Evolutionary conservation across 1,284 basidiomycete genomes (phyloP), one percentile per base, ranked within the genome.

Genomic region (Pseudozyma sp.): DNA sequence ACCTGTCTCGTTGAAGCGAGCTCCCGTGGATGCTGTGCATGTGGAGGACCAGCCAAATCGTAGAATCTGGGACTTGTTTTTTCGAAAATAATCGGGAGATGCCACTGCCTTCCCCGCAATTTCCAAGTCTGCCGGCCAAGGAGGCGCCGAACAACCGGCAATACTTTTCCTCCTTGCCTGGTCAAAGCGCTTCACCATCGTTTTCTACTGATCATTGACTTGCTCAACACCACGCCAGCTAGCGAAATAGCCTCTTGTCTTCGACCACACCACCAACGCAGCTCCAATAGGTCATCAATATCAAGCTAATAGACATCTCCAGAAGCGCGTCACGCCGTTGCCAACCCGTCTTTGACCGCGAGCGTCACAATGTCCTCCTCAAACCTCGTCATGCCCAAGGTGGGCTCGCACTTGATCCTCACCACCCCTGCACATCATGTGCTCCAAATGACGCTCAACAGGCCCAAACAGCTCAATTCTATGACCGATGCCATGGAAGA

Each of bases 381-480:
- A 1, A 44, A 48, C 4, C 44, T 70, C 14, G 35, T 55, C 7
- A 63, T 76, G 47, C 79, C 79, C 51, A 50, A 50, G 35, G 79
- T 81, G 61, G 76, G 78, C 46, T 58, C 64, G 4, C 79, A 81
- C 44, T 60, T 81, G 30, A 61, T 76, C 37, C 73, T 81, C 50
- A 68, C 63, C 8, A 54, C 57, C 1, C 75, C 75, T 16, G 70
- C 69, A 3, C 58, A 39, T 1, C 72, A 75, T 50, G 88, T 92
- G 10, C 85, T 94, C 24, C 87, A 91, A 39, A 83, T 94, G 57
- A 89, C 89, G 2, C 85, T 94, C 77, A 94, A 94, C 84, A 87
- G 92, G 8, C 92, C 92, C 0, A 87, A 87, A 59, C 84, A 87
- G 19, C 88, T 92, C 76, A 94, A 94, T 78, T 90, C 92, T 0